These are phyloP conservation scores for Metarhizium humberi DNA, from an alignment of 2,329 filamentous ascomycete genomes.

Conservation along the genomic window DNA sequence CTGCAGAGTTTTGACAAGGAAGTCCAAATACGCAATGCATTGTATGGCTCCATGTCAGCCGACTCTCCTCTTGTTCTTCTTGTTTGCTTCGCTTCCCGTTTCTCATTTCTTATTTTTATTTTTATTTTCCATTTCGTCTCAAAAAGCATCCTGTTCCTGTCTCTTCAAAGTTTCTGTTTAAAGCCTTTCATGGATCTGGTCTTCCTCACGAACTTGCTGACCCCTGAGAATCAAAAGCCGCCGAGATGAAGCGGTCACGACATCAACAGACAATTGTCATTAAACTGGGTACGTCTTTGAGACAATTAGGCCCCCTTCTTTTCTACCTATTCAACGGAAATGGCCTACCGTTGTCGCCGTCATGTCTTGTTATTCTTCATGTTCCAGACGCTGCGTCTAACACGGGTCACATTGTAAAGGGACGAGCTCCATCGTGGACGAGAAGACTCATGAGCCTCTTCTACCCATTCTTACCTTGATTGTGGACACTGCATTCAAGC, in stretches of 20 bases:
- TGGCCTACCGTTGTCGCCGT: neutral
- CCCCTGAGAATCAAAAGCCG: constrained; percentile 16
- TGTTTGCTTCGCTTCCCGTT: constrained; percentile 3
- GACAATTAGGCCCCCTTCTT: neutral
- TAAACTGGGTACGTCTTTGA: constrained; percentile 60
- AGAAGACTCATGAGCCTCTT: constrained; percentile 86
- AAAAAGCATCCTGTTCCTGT: constrained; percentile 3
- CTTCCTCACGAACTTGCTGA: constrained; percentile 1
- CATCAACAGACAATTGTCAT: constrained; percentile 54
- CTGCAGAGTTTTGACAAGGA: neutral
- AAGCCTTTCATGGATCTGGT: constrained; percentile 5
- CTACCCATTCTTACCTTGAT: constrained; percentile 86
- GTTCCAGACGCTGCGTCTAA: neutral
- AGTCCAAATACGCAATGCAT: neutral
- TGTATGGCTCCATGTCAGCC: neutral
- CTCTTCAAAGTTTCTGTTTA: neutral
- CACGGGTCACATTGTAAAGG: constrained; percentile 40
- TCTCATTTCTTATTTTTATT: constrained; percentile 3
- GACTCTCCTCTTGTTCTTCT: neutral
- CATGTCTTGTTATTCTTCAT: neutral
- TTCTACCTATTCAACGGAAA: neutral
- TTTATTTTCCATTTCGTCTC: constrained; percentile 1
- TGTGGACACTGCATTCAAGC: constrained; percentile 82
- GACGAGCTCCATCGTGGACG: constrained; percentile 97
- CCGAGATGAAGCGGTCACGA: constrained; percentile 56